phyloP scores from a whole-genome alignment of 257 asterid species.

The Avicennia marina region DNA sequence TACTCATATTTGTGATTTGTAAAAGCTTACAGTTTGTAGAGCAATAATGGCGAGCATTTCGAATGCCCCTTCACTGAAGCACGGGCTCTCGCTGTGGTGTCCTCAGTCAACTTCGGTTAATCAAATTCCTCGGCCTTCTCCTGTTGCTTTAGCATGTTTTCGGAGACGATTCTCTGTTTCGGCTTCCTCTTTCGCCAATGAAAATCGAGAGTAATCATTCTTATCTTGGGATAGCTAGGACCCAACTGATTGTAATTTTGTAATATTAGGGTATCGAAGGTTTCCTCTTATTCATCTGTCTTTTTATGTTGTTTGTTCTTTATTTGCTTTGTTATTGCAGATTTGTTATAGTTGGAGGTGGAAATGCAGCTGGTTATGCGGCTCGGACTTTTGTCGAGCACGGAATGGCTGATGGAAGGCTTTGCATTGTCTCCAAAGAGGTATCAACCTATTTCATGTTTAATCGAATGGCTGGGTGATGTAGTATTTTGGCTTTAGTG shows the following conservation, averaged over 20 bases:
- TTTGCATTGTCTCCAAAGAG: constrained; percentile 94
- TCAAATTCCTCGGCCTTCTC: constrained; percentile 29
- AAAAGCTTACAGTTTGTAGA: constrained; percentile 33
- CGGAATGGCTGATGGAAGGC: constrained; percentile 86
- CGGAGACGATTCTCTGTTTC: constrained; percentile 55
- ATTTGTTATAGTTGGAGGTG: constrained; percentile 91
- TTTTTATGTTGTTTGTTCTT: too few species aligned
- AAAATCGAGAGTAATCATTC: constrained; percentile 71
- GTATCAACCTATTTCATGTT: constrained; percentile 25
- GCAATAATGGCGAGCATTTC: constrained; percentile 47
- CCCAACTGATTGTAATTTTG: not conserved
- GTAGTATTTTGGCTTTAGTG: not conserved
- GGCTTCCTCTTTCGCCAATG: constrained; percentile 72
- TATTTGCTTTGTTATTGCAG: constrained; percentile 29
- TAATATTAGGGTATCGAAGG: not conserved
- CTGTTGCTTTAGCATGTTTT: constrained; percentile 33
- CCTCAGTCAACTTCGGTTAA: constrained; percentile 47
- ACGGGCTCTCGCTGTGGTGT: constrained; percentile 60
- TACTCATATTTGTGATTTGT: constrained; percentile 2
- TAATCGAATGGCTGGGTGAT: not conserved
- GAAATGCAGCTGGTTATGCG: constrained; percentile 94
- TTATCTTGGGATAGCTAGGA: not conserved
- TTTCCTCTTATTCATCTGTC: too few species aligned
- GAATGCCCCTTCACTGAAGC: constrained; percentile 52
- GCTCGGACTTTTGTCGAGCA: constrained; percentile 87